These are phyloP conservation scores for Sindora glabra DNA, from an alignment of 306 rosid species.

Conservation along the genomic window DNA sequence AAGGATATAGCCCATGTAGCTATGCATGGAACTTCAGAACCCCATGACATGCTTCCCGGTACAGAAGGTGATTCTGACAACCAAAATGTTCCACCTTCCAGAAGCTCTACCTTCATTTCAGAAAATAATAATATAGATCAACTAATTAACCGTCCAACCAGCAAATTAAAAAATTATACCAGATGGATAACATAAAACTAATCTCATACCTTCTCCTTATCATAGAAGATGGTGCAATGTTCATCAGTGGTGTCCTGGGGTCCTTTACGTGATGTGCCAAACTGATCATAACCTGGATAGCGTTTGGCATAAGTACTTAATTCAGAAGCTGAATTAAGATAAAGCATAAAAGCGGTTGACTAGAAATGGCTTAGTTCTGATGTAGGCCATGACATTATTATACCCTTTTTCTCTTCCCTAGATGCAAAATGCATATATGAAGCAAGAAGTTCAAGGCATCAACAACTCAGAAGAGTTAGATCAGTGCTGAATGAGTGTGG, in stretches of 20 bases:
- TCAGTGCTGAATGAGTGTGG: not conserved
- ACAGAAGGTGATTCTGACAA: conserved; percentile 95
- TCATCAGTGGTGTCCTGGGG: conserved; percentile 75
- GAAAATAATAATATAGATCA: not conserved
- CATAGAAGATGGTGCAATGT: conserved; percentile 91
- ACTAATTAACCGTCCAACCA: not conserved
- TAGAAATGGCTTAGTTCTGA: not conserved
- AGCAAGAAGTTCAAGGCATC: not conserved
- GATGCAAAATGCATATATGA: not conserved
- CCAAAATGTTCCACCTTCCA: conserved; percentile 99
- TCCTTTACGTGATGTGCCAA: conserved; percentile 85
- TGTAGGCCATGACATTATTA: not conserved
- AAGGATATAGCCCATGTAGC: conserved; percentile 99
- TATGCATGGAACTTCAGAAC: conserved; percentile 75
- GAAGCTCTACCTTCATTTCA: conserved; percentile 68
- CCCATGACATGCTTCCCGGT: conserved; percentile 98
- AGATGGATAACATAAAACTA: not conserved
- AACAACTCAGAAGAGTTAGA: not conserved
- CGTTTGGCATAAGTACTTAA: not conserved
- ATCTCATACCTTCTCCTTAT: conserved; percentile 66
- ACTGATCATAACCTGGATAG: conserved; percentile 73
- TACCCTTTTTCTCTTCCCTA: not conserved
- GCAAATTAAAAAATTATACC: not conserved
- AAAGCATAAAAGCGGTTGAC: conserved; percentile 7
- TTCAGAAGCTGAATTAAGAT: conserved; percentile 13